Conservation (phyloP, 2,329 filamentous ascomycete genomes). For the Lachnellula hyalina region DNA sequence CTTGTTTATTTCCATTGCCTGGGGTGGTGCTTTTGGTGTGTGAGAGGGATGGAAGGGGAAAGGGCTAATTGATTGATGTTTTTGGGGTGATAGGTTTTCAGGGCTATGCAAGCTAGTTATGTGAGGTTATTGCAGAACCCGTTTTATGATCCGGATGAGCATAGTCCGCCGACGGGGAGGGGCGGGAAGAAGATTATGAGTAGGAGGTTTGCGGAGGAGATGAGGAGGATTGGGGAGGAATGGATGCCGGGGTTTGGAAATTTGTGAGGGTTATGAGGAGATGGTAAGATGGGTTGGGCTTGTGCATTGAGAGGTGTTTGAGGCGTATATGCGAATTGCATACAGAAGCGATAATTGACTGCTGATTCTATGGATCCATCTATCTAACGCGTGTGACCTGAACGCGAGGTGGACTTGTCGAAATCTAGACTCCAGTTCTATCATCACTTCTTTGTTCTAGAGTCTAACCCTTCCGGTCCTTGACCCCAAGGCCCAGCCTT, state of each 20-base stretch:
- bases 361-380: too few relatives aligned
- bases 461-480: constrained; percentile 38
- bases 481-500: constrained; percentile 46
- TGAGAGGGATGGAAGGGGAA: constrained; percentile 82
- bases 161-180: constrained; percentile 52
- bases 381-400: background rate
- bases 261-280: constrained; percentile 39
- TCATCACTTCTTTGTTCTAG: constrained; percentile 24
- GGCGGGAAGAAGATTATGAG: constrained; percentile 72
- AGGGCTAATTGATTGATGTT: constrained; percentile 26
- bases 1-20: too few relatives aligned
- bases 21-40: constrained; percentile 38
- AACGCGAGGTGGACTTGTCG: too few relatives aligned
- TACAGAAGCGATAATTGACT: background rate
- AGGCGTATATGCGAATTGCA: background rate
- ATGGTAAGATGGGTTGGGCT: too few relatives aligned
- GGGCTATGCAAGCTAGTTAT: constrained; percentile 88
- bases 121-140: constrained; percentile 86
- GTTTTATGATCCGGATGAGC: constrained; percentile 87
- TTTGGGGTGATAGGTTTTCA: constrained; percentile 58
- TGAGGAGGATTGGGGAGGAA: constrained; percentile 76
- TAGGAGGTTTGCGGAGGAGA: constrained; percentile 71
- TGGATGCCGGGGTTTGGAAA: constrained; percentile 71
- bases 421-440: background rate
- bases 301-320: background rate